Evolutionary conservation across 352 stramenopile genomes (phyloP).

Genomic region (Globisporangium lucens): DNA sequence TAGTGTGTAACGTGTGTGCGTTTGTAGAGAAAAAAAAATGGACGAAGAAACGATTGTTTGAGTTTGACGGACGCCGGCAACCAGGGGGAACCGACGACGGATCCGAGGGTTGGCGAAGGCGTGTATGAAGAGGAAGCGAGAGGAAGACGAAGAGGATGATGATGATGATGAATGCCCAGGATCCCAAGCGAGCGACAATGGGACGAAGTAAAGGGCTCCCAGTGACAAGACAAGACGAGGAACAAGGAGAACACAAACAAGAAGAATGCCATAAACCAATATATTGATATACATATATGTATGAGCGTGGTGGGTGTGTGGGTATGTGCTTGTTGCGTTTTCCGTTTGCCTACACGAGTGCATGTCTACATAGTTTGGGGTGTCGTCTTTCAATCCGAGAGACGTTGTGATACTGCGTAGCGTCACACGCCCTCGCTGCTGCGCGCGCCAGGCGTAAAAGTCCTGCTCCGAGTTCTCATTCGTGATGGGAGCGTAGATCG

Average conservation of each 20-base stretch:
- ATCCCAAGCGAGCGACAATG: not conserved
- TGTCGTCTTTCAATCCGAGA: not conserved
- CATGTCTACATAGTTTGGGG: not conserved
- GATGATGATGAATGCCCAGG: conserved; percentile 8
- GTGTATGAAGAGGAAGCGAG: conserved; percentile 7
- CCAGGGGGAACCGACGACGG: not conserved
- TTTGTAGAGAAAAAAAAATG: conserved; percentile 5
- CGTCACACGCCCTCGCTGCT: conserved; percentile 27
- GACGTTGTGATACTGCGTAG: not conserved
- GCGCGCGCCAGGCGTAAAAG: conserved; percentile 39
- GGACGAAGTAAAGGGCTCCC: conserved; percentile 8
- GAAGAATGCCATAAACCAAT: conserved; percentile 11
- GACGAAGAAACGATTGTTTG: conserved; percentile 6
- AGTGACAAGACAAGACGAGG: not conserved
- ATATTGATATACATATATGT: conserved; percentile 11
- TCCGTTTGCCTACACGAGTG: not conserved
- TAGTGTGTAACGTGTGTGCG: conserved; percentile 4
- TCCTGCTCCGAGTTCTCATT: conserved; percentile 37
- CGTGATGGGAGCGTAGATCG: conserved; percentile 61
- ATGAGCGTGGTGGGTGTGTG: not conserved
- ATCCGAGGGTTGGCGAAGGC: not conserved
- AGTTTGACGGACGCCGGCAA: conserved; percentile 2
- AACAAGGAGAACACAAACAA: not conserved
- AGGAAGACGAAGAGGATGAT: not conserved
- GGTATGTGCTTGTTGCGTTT: not conserved